Conservation (phyloP, 1,139 yeast species). For the Pichia sorboxylosa region DNA sequence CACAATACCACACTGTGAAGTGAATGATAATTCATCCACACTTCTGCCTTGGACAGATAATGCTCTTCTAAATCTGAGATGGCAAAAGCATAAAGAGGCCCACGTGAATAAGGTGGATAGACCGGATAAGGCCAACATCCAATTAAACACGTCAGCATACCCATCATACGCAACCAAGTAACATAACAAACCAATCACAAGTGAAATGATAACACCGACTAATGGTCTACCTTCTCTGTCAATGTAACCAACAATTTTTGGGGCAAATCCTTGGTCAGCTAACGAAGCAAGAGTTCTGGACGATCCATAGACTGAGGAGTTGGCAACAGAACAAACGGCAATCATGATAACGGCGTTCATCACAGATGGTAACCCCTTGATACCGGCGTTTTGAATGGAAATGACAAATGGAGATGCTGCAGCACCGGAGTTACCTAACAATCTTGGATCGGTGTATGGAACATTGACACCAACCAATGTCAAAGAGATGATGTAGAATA, state of each 20-base stretch:
- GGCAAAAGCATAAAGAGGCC: conserved; percentile 63
- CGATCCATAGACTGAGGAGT: conserved; percentile 61
- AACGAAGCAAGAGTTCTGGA: conserved; percentile 71
- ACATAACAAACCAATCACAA: conserved; percentile 52
- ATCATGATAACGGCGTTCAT: conserved; percentile 58
- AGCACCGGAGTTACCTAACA: conserved; percentile 29
- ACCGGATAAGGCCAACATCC: conserved; percentile 75
- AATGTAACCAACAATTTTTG: conserved; percentile 54
- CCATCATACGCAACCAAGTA: conserved; percentile 56
- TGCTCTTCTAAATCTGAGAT: conserved; percentile 66
- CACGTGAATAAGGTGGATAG: conserved; percentile 72
- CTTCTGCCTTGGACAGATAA: conserved; percentile 50
- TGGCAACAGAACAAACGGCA: conserved; percentile 57
- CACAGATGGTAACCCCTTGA: conserved; percentile 37
- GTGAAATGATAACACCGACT: conserved; percentile 44
- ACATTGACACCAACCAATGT: conserved; percentile 44
- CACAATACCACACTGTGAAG: conserved; percentile 49
- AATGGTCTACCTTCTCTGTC: conserved; percentile 64
- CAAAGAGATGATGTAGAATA: conserved; percentile 47
- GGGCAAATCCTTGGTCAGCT: conserved; percentile 73
- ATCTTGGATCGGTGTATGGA: conserved; percentile 39
- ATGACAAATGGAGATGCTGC: conserved; percentile 40
- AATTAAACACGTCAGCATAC: conserved; percentile 53
- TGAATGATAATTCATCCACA: conserved; percentile 51
- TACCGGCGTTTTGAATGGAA: conserved; percentile 36